Base-by-base conservation (phyloP, 805 yeast species). In the Candida manassasensis region DNA sequence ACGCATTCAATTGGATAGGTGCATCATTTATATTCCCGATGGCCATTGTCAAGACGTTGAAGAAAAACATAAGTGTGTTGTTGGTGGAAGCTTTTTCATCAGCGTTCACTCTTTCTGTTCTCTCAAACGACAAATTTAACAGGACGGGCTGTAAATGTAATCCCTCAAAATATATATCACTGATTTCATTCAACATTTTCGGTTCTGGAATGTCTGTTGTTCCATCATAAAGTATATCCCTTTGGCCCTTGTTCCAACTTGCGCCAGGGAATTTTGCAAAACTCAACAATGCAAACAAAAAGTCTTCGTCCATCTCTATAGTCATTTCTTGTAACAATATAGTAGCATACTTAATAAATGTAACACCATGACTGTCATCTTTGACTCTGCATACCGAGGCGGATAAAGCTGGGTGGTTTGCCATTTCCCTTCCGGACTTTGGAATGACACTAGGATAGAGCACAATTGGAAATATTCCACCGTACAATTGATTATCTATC, bases 1-100 rank as follows among this genome's bases (percentile, higher is more conserved):
- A 68, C 0, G 97, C 88, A 50, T 90, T 87, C 54, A 93, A 64
- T 50, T 83, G 76, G 29, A 93, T 84, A 1, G 97, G 97, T 0
- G 99, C 98, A 58, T 93, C 97, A 53, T 90, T 90, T 41, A 94
- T 85, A 55, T 90, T 93, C 17, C 97, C 98, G 43, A 93, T 77
- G 0, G 98, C 95, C 97, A 90, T 89, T 0, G 97, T 88, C 40
- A 93, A 65, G 25, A 90, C 79, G 55, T 93, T 87, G 45, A 86
- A 69, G 43, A 87, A 77, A 55, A 84, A 83, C 73, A 81, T 74
- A 33, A 89, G 54, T 0, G 93, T 68, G 44, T 79, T 81, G 30
- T 77, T 79, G 2, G 84, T 64, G 2, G 73, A 55, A 0, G 67
- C 61, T 9, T 79, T 73, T 37, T 80, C 86, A 37, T 77, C 84